Evolutionary conservation across 73 alveolate genomes (phyloP).

Genomic region (Durusdinium trenchii): DNA sequence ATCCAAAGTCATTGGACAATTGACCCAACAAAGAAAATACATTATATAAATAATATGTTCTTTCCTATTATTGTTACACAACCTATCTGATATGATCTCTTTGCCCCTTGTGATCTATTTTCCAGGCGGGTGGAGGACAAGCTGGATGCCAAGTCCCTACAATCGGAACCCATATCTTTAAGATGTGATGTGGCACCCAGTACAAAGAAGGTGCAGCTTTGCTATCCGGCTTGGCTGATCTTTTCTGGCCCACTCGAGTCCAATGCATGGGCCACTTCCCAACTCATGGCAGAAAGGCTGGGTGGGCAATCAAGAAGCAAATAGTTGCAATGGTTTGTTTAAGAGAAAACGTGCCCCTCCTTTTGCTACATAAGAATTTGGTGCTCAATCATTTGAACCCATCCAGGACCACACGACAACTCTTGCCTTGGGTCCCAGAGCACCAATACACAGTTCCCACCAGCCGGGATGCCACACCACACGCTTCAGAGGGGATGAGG

Average conservation of each 20-base stretch:
- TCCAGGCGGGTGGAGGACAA: slow-evolving; percentile 30
- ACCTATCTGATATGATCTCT: no score
- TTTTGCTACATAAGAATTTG: no score
- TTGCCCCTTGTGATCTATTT: no score
- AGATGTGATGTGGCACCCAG: background rate
- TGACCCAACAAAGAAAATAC: no score
- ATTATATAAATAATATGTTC: no score
- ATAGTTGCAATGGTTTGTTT: no score
- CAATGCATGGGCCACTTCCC: background rate
- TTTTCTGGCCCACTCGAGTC: background rate
- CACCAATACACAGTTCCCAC: background rate
- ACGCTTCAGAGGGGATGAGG: background rate
- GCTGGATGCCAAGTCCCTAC: background rate
- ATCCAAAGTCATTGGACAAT: no score
- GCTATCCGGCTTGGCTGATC: background rate
- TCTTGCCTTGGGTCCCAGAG: background rate
- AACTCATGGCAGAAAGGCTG: slow-evolving; percentile 5
- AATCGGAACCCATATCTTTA: background rate
- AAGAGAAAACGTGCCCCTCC: no score
- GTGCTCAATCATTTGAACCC: background rate
- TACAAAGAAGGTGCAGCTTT: background rate
- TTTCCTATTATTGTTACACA: no score
- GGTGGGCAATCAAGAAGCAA: no score
- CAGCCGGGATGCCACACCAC: background rate
- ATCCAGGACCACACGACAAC: background rate